A percentile compares a stretch with the other conserved stretches of the same genome.
Conservation (phyloP, 768 basidiomycete genomes). For the Amanita inopinata region DNA sequence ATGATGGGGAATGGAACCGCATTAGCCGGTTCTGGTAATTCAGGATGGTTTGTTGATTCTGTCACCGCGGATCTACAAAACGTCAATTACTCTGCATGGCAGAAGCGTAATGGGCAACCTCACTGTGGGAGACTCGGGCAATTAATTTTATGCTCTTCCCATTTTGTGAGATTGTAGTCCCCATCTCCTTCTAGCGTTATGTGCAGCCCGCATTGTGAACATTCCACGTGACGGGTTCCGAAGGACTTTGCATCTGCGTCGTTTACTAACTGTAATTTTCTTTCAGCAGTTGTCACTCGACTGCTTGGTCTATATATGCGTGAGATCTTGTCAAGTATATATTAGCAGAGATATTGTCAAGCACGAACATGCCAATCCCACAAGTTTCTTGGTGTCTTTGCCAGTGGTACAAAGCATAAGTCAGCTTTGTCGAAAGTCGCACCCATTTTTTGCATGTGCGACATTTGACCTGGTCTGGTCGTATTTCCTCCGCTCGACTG, state of each 20-base stretch:
- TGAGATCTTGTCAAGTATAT: not conserved
- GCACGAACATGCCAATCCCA: constrained; percentile 28
- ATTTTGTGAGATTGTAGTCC: constrained; percentile 52
- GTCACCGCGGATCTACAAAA: not conserved
- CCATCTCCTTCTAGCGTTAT: constrained; percentile 36
- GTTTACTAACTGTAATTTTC: constrained; percentile 53
- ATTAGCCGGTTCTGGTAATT: not conserved
- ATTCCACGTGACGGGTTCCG: constrained; percentile 35
- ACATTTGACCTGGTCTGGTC: constrained; percentile 46
- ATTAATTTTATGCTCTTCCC: constrained; percentile 51
- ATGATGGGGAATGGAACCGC: constrained; percentile 3
- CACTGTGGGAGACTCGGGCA: constrained; percentile 26
- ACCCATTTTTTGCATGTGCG: constrained; percentile 58
- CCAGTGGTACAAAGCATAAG: constrained; percentile 47
- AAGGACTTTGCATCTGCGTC: constrained; percentile 50
- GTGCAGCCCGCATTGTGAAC: constrained; percentile 36
- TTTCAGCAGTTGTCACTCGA: constrained; percentile 51
- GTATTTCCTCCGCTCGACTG: constrained; percentile 37
- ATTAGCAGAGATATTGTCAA: not conserved
- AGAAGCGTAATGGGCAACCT: constrained; percentile 1
- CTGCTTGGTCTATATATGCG: constrained; percentile 38
- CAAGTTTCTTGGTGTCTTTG: constrained; percentile 40
- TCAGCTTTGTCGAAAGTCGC: constrained; percentile 29
- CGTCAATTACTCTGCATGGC: not conserved
- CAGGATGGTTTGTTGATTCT: not conserved